Conservation (phyloP, 768 basidiomycete genomes). For the Boletus barrowsii region DNA sequence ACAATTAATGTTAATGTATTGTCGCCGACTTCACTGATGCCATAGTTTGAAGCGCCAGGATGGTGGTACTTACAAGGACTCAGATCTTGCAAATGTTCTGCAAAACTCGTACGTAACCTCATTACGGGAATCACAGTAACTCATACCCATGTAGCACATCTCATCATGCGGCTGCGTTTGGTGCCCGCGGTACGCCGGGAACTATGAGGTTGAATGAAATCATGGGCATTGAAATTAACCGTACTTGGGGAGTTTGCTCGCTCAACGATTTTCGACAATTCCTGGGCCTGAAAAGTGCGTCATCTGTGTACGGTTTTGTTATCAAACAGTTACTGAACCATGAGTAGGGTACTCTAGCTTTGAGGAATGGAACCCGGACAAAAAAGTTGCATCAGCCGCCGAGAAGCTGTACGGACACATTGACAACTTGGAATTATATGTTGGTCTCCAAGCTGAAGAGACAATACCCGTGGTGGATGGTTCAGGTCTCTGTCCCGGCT, state of each 20-base stretch:
- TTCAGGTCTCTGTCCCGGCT: constrained; percentile 84
- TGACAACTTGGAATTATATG: constrained; percentile 76
- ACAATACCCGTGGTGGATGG: constrained; percentile 72
- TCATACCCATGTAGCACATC: constrained; percentile 48
- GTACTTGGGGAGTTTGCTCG: constrained; percentile 78
- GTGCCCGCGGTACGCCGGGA: constrained; percentile 74
- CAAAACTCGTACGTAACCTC: constrained; percentile 57
- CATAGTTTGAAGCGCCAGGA: constrained; percentile 57
- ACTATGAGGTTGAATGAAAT: constrained; percentile 76
- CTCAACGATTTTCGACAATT: constrained; percentile 84
- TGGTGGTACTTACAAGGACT: constrained; percentile 62
- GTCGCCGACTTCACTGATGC: constrained; percentile 2
- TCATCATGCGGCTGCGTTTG: constrained; percentile 68
- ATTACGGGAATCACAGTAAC: not conserved
- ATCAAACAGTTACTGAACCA: not conserved
- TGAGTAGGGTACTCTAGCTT: constrained; percentile 61
- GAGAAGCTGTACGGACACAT: constrained; percentile 78
- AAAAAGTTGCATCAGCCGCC: constrained; percentile 64
- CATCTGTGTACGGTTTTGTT: not conserved
- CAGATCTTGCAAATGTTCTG: constrained; percentile 63
- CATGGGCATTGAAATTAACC: constrained; percentile 78
- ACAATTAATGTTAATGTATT: not conserved
- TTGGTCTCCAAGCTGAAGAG: constrained; percentile 76
- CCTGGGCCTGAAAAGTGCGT: constrained; percentile 71
- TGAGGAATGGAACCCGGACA: constrained; percentile 78